Percentiles rank a stretch among this genome's conserved stretches.
Evolutionary conservation across 176 grass and related monocot genomes (phyloP).

Genomic region (Chloris gayana): DNA sequence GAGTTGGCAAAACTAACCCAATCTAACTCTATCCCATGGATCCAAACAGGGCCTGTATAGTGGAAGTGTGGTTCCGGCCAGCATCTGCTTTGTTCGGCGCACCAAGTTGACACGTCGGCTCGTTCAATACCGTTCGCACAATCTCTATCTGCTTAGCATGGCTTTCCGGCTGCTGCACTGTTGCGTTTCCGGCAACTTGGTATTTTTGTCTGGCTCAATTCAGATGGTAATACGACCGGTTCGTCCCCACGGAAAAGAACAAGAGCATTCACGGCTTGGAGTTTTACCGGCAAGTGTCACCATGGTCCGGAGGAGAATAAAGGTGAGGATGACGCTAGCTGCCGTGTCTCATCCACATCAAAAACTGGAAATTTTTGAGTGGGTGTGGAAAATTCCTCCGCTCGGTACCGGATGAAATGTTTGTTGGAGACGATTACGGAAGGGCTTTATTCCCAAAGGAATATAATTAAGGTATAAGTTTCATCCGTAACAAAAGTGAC

Average conservation of each 20-base stretch:
- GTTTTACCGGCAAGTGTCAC: neutral
- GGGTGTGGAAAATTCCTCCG: neutral
- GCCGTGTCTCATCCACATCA: neutral
- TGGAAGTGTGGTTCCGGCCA: no score
- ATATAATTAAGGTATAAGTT: neutral
- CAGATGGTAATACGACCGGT: neutral
- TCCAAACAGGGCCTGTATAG: no score
- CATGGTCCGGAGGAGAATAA: neutral
- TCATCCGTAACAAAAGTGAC: neutral
- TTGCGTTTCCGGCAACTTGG: conserved; percentile 21
- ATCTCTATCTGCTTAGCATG: neutral
- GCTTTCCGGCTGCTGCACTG: neutral
- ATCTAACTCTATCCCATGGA: no score
- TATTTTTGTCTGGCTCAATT: neutral
- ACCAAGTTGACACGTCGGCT: neutral
- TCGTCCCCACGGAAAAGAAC: conserved; percentile 3
- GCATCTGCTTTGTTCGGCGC: neutral
- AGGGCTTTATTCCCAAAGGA: neutral
- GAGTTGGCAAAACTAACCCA: no score
- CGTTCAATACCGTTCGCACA: neutral
- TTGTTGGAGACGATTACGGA: neutral
- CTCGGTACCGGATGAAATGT: neutral
- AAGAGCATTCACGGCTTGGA: neutral
- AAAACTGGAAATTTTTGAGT: neutral
- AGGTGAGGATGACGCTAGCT: neutral